Percentiles rank a stretch among this genome's conserved stretches.
Conservation (phyloP, 208 protist genomes). For the Wallacemonas sp. region DNA sequence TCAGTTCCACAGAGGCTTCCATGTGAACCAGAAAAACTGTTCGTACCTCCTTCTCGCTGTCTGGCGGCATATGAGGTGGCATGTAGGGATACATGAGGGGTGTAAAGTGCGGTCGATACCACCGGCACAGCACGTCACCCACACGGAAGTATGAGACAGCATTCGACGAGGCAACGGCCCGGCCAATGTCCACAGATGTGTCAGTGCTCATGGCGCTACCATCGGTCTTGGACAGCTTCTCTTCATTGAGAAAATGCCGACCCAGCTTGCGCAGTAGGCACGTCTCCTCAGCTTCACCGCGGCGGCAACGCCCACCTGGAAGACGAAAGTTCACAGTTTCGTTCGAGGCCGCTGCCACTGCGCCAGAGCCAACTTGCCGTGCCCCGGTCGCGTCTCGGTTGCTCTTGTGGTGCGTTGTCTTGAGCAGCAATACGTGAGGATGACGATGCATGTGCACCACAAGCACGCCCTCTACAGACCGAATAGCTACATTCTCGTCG, state of each 20-base stretch:
- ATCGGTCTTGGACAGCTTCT: conserved; percentile 28
- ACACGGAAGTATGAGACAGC: conserved; percentile 61
- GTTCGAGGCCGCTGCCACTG: conserved; percentile 40
- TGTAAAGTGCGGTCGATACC: conserved; percentile 86
- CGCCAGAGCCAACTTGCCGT: conserved; percentile 15
- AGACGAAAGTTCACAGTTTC: conserved; percentile 55
- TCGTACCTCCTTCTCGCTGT: conserved; percentile 78
- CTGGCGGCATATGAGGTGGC: conserved; percentile 81
- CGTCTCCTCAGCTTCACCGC: conserved; percentile 65
- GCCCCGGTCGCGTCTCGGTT: conserved; percentile 5
- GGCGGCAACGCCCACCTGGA: conserved; percentile 73
- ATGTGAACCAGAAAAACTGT: conserved; percentile 87
- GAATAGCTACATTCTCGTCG: conserved; percentile 74
- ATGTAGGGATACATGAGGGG: conserved; percentile 93
- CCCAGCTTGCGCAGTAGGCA: conserved; percentile 82
- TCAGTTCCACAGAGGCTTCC: conserved; percentile 70
- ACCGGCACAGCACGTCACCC: conserved; percentile 73
- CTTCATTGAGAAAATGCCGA: conserved; percentile 64
- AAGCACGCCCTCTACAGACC: conserved; percentile 90
- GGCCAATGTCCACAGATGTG: conserved; percentile 36
- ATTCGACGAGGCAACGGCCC: conserved; percentile 6
- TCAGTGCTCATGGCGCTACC: neutral
- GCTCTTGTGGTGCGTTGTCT: conserved; percentile 23
- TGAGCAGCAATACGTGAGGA: conserved; percentile 90
- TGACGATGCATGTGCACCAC: conserved; percentile 93